Base-by-base conservation (phyloP, 1,139 yeast species). In the Taphrina sp. region DNA sequence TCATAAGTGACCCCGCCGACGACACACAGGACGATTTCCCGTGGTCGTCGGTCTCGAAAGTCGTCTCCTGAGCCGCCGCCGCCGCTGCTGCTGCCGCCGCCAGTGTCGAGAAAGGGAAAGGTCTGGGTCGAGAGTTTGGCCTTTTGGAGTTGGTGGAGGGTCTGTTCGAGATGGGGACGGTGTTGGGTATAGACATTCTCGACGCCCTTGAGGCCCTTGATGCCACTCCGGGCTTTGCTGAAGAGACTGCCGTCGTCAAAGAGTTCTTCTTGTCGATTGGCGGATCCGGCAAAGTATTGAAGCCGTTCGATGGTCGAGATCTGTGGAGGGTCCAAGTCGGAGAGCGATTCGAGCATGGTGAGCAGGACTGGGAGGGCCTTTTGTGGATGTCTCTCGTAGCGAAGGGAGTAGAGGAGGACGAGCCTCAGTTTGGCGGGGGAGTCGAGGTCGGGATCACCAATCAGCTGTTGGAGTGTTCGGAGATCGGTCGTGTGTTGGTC, bases 1-100 rank as follows among this genome's bases (percentile, higher is more conserved):
- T 90, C 97, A 66, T 81, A 89, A 0, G 97, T 92, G 2, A 80
- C 84, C 3, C 98, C 98, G 8, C 97, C 97, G 53, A 88, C 81
- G 58, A 90, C 74, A 67, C 85, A 92, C 1, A 92, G 77, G 12
- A 92, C 76, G 5, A 92, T 75, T 64, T 89, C 95, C 66, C 85
- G 94, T 1, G 86, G 77, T n/a, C n/a, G n/a, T 47, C 75, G 68
- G 58, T 72, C 74, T 61, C 66, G 62, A 14, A 65, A 70, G 46
- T 73, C 74, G 10, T 7, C 7, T 5, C 41, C 46, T 7, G 23
- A 2, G 7, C 22, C 26, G 7, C 10, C 31, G 7, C 10, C 31
- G 7, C 10, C 31, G 31, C 12, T 28, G n/a, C n/a, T n/a, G n/a
- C n/a, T n/a, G n/a, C n/a, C n/a, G n/a, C n/a, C n/a, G 22, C 78